Evolutionary conservation across 129 eudicot species (phyloP).

Genomic region (Mikania micrantha): DNA sequence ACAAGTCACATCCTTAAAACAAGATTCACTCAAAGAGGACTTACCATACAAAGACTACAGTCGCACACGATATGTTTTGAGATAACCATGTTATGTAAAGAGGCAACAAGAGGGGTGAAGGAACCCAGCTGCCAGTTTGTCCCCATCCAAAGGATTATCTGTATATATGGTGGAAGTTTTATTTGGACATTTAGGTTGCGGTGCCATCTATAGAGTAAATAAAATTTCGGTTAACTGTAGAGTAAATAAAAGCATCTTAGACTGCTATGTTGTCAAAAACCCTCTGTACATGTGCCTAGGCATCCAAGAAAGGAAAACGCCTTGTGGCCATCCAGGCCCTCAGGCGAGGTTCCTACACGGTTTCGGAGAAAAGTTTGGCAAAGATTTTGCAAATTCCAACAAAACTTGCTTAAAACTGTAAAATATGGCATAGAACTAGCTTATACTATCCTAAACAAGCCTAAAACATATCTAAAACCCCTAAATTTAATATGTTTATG

Average conservation of each 20-base stretch:
- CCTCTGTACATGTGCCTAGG: too few relatives aligned
- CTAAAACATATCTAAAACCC: too few relatives aligned
- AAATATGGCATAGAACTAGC: too few relatives aligned
- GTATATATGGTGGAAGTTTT: neutral
- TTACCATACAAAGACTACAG: neutral
- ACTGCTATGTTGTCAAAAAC: too few relatives aligned
- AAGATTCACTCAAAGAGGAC: neutral
- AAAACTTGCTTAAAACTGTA: too few relatives aligned
- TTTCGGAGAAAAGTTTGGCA: neutral
- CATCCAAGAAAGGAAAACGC: too few relatives aligned
- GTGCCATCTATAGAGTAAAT: neutral
- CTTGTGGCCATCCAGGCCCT: too few relatives aligned
- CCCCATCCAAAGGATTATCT: neutral
- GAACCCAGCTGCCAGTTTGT: neutral
- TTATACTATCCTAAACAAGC: too few relatives aligned
- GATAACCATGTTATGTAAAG: neutral
- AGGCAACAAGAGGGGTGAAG: neutral
- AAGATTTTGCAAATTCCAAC: too few relatives aligned
- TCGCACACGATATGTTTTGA: neutral
- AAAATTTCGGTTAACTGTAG: too few relatives aligned
- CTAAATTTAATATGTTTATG: too few relatives aligned
- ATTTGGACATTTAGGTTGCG: neutral
- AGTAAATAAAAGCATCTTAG: neutral
- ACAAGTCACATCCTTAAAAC: neutral
- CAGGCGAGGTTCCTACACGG: neutral